These are phyloP conservation scores for Puya raimondii DNA, from an alignment of 176 grass and related monocot genomes.

Conservation along the genomic window DNA sequence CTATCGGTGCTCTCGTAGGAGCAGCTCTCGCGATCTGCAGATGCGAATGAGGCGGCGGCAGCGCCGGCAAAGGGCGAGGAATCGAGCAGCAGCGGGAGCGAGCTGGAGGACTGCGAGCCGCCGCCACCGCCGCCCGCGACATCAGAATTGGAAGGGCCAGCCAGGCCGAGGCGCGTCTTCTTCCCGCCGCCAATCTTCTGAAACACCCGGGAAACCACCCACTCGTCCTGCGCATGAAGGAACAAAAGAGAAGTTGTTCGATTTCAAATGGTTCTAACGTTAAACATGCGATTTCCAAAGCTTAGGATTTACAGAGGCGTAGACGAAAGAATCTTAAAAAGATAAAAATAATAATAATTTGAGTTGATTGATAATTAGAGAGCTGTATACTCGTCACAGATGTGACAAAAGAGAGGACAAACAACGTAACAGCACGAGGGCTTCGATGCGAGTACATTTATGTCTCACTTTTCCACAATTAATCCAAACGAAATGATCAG, in stretches of 20 bases:
- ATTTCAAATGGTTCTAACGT: too few species aligned
- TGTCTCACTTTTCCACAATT: neutral
- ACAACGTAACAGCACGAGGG: too few species aligned
- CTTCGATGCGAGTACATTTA: too few species aligned
- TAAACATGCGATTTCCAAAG: too few species aligned
- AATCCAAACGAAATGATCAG: neutral
- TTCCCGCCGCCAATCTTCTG: conserved; percentile 47
- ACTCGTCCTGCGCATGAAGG: conserved; percentile 53
- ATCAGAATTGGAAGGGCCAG: conserved; percentile 49
- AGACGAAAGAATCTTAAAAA: too few species aligned
- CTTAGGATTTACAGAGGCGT: too few species aligned
- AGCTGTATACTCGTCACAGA: too few species aligned
- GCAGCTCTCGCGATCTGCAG: conserved; percentile 20
- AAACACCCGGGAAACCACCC: conserved; percentile 80
- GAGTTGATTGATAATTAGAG: too few species aligned
- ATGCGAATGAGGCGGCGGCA: neutral
- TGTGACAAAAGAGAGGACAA: too few species aligned
- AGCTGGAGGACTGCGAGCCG: conserved; percentile 37
- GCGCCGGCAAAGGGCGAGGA: conserved; percentile 14
- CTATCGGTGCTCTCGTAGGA: conserved; percentile 41
- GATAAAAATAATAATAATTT: too few species aligned
- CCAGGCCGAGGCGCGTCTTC: conserved; percentile 46
- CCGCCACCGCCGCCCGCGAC: conserved; percentile 31
- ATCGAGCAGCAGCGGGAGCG: conserved; percentile 31
- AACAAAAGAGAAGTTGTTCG: neutral